A percentile compares a stretch with the other conserved stretches of the same genome.
Evolutionary conservation across 225 moss, liverwort and hornwort species (phyloP).

Genomic region (Sphagnum tenellum): DNA sequence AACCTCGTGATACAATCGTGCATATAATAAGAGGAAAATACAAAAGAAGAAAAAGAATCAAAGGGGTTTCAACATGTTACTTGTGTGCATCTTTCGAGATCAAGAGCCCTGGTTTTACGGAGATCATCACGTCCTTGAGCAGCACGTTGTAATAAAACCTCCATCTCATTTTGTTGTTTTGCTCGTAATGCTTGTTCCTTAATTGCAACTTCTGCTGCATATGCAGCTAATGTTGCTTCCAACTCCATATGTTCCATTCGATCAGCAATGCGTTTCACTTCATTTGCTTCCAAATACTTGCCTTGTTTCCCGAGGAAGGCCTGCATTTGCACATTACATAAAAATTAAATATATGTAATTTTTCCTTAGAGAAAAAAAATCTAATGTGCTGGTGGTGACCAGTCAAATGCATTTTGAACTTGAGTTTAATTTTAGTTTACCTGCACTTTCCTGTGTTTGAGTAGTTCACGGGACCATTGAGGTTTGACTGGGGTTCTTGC

Average conservation of each 20-base stretch:
- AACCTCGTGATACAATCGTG: too few relatives aligned
- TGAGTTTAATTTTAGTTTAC: slow-evolving; percentile 14
- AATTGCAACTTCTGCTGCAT: slow-evolving; percentile 70
- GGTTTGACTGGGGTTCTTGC: slow-evolving; percentile 78
- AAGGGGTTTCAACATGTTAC: slow-evolving; percentile 8
- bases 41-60: too few relatives aligned
- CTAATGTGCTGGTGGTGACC: too few relatives aligned
- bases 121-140: slow-evolving; percentile 88
- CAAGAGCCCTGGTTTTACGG: slow-evolving; percentile 63
- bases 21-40: too few relatives aligned
- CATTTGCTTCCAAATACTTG: slow-evolving; percentile 90
- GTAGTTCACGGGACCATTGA: slow-evolving; percentile 87
- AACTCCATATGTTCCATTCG: slow-evolving; percentile 79
- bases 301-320: slow-evolving; percentile 91
- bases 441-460: slow-evolving; percentile 94
- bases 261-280: slow-evolving; percentile 84
- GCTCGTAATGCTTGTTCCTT: slow-evolving; percentile 76
- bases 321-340: slow-evolving; percentile 20
- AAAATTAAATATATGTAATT: neutral
- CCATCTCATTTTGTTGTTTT: slow-evolving; percentile 92
- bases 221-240: slow-evolving; percentile 63
- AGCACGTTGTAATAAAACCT: slow-evolving; percentile 79
- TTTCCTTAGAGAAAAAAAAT: too few relatives aligned
- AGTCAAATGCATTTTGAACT: too few relatives aligned
- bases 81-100: slow-evolving; percentile 77